These are phyloP conservation scores for Cyberlindnera suaveolens DNA, from an alignment of 805 yeast genomes.

Conservation along the genomic window DNA sequence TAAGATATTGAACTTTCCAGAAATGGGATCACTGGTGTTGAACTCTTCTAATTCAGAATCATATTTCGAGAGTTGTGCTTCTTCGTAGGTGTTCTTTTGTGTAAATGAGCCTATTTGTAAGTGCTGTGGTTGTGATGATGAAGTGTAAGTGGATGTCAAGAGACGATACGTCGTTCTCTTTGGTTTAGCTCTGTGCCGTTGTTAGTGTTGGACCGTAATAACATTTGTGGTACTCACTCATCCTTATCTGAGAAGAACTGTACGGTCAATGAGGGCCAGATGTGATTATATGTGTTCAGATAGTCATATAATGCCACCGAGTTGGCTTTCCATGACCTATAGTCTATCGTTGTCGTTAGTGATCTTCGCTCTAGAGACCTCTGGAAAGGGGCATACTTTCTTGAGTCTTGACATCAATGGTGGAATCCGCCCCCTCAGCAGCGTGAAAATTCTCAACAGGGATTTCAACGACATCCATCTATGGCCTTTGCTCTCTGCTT, in stretches of 20 bases:
- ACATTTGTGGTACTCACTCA: constrained; percentile 1
- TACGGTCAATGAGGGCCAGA: constrained; percentile 67
- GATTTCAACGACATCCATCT: no score
- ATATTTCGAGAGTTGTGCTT: constrained; percentile 28
- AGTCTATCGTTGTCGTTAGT: constrained; percentile 16
- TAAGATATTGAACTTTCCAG: constrained; percentile 31
- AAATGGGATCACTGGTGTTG: constrained; percentile 25
- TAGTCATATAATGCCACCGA: constrained; percentile 71
- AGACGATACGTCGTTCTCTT: constrained; percentile 35
- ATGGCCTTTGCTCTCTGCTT: no score
- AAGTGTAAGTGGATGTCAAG: constrained; percentile 58
- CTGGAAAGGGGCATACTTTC: no score
- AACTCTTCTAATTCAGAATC: constrained; percentile 30
- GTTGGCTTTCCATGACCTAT: constrained; percentile 67
- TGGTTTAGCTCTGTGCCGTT: constrained; percentile 14
- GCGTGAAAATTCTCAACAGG: no score
- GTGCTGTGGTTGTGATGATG: constrained; percentile 50
- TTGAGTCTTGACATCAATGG: no score
- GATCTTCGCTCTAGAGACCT: not conserved
- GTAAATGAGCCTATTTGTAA: constrained; percentile 28
- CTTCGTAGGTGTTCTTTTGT: constrained; percentile 20
- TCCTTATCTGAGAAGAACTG: constrained; percentile 54
- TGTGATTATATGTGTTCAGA: constrained; percentile 59
- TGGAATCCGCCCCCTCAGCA: no score
- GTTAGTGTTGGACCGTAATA: not conserved